These are phyloP conservation scores for Didymellaceae sp. DNA, from an alignment of 2,329 filamentous ascomycete genomes.

Conservation along the genomic window DNA sequence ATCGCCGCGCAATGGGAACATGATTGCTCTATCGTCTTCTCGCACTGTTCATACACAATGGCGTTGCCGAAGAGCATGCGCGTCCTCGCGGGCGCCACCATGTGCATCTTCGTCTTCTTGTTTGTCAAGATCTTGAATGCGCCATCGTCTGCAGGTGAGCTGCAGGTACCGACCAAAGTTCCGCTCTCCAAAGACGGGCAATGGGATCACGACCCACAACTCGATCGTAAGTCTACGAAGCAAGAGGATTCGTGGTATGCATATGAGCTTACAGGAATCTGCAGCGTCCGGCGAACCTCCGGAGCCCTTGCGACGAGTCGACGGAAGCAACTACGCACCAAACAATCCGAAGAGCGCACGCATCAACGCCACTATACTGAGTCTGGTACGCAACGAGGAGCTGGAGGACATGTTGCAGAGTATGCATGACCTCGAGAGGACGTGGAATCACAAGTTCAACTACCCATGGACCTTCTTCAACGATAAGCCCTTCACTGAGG, in stretches of 20 bases:
- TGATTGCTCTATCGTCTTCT: constrained; percentile 8
- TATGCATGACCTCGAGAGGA: constrained; percentile 90
- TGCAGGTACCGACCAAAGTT: constrained; percentile 42
- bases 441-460: constrained; percentile 99
- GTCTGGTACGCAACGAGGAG: constrained; percentile 92
- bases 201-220: constrained; percentile 80
- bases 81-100: constrained; percentile 73
- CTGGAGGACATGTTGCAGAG: constrained; percentile 81
- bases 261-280: constrained; percentile 8
- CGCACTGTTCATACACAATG: constrained; percentile 61
- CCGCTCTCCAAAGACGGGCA: constrained; percentile 58
- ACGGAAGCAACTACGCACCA: constrained; percentile 76
- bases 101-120: constrained; percentile 79
- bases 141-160: constrained; percentile 54
- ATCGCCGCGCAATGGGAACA: constrained; percentile 6
- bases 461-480: constrained; percentile 99
- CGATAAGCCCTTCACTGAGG: constrained; percentile 88
- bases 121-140: constrained; percentile 75
- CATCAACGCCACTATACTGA: constrained; percentile 91
- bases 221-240: constrained; percentile 73
- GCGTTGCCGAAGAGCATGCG: constrained; percentile 85
- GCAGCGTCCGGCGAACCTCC: constrained; percentile 83
- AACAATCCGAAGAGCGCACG: constrained; percentile 77
- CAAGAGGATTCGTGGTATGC: background rate
- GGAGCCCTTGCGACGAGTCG: constrained; percentile 73